phyloP scores from a whole-genome alignment of 2,329 filamentous ascomycete species.

The Trichothecium roseum region DNA sequence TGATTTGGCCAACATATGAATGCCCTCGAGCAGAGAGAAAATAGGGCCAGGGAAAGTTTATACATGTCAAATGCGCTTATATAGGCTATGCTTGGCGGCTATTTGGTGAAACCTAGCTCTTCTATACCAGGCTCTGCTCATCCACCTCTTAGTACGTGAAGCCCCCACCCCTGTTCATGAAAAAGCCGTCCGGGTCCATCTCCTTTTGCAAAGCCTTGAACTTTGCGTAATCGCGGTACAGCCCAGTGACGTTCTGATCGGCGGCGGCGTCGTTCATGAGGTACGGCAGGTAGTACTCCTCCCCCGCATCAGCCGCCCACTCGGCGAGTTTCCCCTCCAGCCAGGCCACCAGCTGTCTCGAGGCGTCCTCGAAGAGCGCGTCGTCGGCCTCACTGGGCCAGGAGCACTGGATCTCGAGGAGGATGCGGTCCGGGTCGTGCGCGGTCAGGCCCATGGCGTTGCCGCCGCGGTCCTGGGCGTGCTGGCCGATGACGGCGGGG shows the following conservation, averaged over 20 bases:
- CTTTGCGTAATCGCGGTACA: slow-evolving; percentile 15
- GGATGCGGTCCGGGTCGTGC: slow-evolving; percentile 11
- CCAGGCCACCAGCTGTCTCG: slow-evolving; percentile 10
- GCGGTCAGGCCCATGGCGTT: slow-evolving; percentile 14
- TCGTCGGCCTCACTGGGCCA: slow-evolving; percentile 11
- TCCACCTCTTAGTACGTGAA: slow-evolving; percentile 14
- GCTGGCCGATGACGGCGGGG: slow-evolving; percentile 12
- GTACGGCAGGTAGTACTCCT: slow-evolving; percentile 14
- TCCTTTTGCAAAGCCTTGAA: slow-evolving; percentile 19
- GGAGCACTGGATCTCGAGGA: slow-evolving; percentile 14
- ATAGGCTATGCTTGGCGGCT: no score
- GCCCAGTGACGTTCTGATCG: slow-evolving; percentile 19
- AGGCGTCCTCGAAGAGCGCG: slow-evolving; percentile 9
- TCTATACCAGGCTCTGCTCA: no score
- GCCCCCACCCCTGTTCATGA: slow-evolving; percentile 13
- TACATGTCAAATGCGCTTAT: no score
- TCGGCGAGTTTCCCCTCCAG: slow-evolving; percentile 12
- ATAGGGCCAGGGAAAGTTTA: no score
- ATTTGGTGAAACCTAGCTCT: no score
- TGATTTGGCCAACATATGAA: no score
- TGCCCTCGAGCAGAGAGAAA: no score
- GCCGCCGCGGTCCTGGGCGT: slow-evolving; percentile 11
- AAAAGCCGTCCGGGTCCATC: slow-evolving; percentile 18
- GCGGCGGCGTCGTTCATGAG: slow-evolving; percentile 25
- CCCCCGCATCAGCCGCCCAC: slow-evolving; percentile 9